phyloP scores from a whole-genome alignment of 2,329 filamentous ascomycete genomes.

The Diaporthe amygdali region DNA sequence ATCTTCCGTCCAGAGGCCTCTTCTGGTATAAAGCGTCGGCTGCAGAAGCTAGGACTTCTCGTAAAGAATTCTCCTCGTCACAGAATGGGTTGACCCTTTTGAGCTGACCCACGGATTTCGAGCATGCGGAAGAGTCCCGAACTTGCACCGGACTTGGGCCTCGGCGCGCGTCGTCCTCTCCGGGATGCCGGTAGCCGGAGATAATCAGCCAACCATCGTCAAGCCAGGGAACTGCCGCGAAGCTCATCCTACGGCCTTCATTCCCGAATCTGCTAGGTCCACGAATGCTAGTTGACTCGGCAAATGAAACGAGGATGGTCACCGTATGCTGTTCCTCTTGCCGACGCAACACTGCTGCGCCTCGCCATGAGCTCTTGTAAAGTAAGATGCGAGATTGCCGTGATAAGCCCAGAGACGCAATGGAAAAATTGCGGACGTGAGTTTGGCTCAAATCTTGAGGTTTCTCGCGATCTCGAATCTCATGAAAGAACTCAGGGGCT shows the following conservation, averaged over 20 bases:
- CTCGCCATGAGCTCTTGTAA: not conserved
- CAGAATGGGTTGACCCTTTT: not conserved
- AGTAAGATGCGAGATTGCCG: not conserved
- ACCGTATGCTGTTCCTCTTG: not conserved
- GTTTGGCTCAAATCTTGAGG: too few relatives aligned
- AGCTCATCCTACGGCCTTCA: not conserved
- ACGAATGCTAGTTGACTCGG: not conserved
- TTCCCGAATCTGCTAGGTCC: slow-evolving; percentile 1
- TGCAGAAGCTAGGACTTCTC: not conserved
- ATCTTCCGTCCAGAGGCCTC: not conserved
- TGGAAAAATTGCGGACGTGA: not conserved
- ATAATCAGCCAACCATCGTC: not conserved
- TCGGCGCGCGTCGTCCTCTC: not conserved
- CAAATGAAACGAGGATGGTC: slow-evolving; percentile 3
- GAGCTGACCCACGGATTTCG: not conserved
- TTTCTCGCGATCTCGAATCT: too few relatives aligned
- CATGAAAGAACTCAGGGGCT: not conserved
- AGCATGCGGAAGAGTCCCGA: not conserved
- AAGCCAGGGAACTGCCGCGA: not conserved
- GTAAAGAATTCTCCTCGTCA: not conserved
- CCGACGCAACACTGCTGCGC: not conserved
- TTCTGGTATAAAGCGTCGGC: not conserved
- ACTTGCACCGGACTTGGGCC: not conserved
- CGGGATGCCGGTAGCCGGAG: not conserved
- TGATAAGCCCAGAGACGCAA: not conserved